Conservation (phyloP, 108 stramenopile genomes). For the Cyclostephanos tholiformis region DNA sequence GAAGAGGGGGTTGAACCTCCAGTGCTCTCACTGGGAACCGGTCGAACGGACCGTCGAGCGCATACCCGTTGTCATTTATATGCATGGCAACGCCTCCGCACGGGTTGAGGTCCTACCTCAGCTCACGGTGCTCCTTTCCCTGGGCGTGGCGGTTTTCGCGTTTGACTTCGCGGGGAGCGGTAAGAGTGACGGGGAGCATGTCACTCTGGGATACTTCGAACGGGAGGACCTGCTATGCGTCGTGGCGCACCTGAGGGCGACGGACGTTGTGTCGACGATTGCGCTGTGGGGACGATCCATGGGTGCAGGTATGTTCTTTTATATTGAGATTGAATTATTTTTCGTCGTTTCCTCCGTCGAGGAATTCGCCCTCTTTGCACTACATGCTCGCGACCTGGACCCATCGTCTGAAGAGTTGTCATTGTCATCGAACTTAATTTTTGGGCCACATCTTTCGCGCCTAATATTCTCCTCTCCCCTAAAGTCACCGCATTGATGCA, state of each 20-base stretch:
- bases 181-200: constrained; percentile 95
- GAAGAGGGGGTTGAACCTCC: constrained; percentile 81
- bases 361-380: too few species aligned
- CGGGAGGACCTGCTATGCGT: constrained; percentile 95
- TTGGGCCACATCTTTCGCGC: neutral
- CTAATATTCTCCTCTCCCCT: neutral
- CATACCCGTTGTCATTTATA: constrained; percentile 71
- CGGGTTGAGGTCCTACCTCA: constrained; percentile 67
- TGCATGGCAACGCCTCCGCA: constrained; percentile 71
- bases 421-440: neutral
- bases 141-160: constrained; percentile 94
- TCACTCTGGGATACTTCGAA: constrained; percentile 96
- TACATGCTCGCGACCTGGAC: too few species aligned
- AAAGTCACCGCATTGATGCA: constrained; percentile 96
- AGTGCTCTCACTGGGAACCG: constrained; percentile 97
- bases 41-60: constrained; percentile 77
- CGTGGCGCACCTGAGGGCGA: constrained; percentile 88
- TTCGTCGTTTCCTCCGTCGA: neutral
- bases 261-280: constrained; percentile 91
- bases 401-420: neutral
- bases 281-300: constrained; percentile 98
- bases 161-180: constrained; percentile 99
- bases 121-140: constrained; percentile 66
- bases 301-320: constrained; percentile 83
- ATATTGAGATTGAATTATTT: neutral